These are phyloP conservation scores for Albugo laibachii DNA, from an alignment of 352 stramenopile species.

Conservation along the genomic window DNA sequence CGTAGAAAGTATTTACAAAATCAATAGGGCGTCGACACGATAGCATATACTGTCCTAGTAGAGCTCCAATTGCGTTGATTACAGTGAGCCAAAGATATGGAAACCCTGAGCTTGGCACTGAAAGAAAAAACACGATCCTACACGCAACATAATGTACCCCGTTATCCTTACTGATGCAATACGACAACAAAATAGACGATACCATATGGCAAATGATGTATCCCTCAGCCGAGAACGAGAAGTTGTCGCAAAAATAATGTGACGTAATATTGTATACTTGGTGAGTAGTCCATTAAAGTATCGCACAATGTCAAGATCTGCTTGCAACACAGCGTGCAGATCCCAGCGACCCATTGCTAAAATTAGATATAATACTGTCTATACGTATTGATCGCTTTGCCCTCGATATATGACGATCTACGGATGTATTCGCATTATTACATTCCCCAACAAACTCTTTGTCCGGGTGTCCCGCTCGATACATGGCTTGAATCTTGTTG, in stretches of 20 bases:
- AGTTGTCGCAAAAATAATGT: slow-evolving; percentile 12
- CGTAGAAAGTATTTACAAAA: slow-evolving; percentile 13
- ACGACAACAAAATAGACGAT: neutral
- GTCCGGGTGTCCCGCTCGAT: too few species aligned
- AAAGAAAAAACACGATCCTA: slow-evolving; percentile 43
- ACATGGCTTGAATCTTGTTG: too few species aligned
- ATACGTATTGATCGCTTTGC: too few species aligned
- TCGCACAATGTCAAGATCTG: too few species aligned
- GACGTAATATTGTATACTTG: too few species aligned
- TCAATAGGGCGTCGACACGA: slow-evolving; percentile 29
- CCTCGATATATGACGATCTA: too few species aligned
- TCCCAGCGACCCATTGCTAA: too few species aligned
- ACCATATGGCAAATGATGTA: slow-evolving; percentile 46
- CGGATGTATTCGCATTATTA: too few species aligned
- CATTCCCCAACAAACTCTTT: too few species aligned
- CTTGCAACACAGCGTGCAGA: too few species aligned
- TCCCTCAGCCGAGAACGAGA: slow-evolving; percentile 35
- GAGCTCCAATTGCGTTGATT: slow-evolving; percentile 26
- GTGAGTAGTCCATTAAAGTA: too few species aligned
- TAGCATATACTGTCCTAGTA: slow-evolving; percentile 24
- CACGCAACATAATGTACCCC: neutral
- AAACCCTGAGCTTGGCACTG: slow-evolving; percentile 30
- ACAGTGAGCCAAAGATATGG: slow-evolving; percentile 48
- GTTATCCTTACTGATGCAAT: neutral
- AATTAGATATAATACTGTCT: too few species aligned